Evolutionary conservation across 1,139 yeast genomes (phyloP).

Genomic region (Suhomyces coccinellae): DNA sequence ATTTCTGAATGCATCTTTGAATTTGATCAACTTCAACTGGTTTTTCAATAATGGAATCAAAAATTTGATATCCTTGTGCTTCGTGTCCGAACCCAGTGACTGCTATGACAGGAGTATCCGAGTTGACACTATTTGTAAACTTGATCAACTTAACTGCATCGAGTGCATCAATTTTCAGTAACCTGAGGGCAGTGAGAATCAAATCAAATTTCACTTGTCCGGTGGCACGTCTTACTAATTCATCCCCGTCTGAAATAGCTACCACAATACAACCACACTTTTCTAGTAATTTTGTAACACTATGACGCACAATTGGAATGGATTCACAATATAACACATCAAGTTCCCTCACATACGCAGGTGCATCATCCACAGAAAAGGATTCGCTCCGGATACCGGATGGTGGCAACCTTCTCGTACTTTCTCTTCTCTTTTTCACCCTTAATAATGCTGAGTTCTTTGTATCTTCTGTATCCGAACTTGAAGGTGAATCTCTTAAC

Average conservation of each 20-base stretch:
- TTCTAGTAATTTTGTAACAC: conserved; percentile 64
- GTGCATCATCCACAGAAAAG: conserved; percentile 9
- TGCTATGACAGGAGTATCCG: conserved; percentile 76
- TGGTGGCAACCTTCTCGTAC: conserved; percentile 36
- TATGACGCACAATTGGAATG: conserved; percentile 76
- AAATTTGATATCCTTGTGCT: conserved; percentile 56
- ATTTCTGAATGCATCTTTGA: conserved; percentile 24
- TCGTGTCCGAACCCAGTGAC: conserved; percentile 73
- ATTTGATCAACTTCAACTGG: conserved; percentile 54
- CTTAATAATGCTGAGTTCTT: conserved; percentile 53
- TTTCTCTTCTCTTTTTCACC: conserved; percentile 58
- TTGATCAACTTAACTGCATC: conserved; percentile 79
- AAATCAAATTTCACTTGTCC: conserved; percentile 83
- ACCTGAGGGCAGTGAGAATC: conserved; percentile 72
- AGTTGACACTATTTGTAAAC: conserved; percentile 73
- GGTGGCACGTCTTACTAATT: conserved; percentile 76
- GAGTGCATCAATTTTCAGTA: conserved; percentile 66
- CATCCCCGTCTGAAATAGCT: conserved; percentile 78
- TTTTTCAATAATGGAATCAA: conserved; percentile 73
- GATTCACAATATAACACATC: conserved; percentile 86
- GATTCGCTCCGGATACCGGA: conserved; percentile 17
- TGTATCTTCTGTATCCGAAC: conserved; percentile 70
- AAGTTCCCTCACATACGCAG: conserved; percentile 27
- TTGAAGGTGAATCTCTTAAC: conserved; percentile 59
- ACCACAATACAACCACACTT: conserved; percentile 80